Conservation (phyloP, 225 moss, liverwort and hornwort species). For the Lunularia cruciata region DNA sequence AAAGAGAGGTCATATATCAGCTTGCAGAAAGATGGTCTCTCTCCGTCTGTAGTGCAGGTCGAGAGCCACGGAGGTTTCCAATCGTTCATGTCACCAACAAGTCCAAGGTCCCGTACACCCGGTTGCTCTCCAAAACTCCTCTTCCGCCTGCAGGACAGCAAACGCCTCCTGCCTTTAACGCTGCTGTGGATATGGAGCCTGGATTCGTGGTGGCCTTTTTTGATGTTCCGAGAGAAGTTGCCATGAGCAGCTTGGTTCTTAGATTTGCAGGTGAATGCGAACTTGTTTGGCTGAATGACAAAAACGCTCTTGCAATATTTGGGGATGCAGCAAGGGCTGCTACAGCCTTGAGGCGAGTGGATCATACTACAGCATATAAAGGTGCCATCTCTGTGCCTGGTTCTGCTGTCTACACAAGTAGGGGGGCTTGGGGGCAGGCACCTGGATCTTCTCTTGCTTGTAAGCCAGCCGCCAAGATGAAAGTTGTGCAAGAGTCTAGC, state of each 20-base stretch:
- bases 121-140: constrained; percentile 60
- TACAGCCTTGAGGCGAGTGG: constrained; percentile 84
- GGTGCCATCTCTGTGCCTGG: constrained; percentile 76
- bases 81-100: constrained; percentile 77
- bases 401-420: constrained; percentile 50
- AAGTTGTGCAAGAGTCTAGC: constrained; percentile 70
- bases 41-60: constrained; percentile 64
- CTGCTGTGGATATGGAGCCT: constrained; percentile 86
- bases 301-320: constrained; percentile 87
- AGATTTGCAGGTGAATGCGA: constrained; percentile 98
- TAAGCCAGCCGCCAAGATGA: constrained; percentile 46
- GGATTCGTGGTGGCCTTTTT: constrained; percentile 80
- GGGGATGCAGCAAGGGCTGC: constrained; percentile 80
- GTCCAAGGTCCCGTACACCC: constrained; percentile 73
- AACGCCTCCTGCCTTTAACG: constrained; percentile 67
- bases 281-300: constrained; percentile 96
- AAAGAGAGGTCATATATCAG: constrained; percentile 73
- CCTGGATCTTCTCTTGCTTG: constrained; percentile 26
- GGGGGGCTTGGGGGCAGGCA: constrained; percentile 63
- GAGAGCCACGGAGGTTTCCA: constrained; percentile 81
- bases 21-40: constrained; percentile 90
- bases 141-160: constrained; percentile 52
- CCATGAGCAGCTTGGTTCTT: constrained; percentile 81
- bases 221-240: constrained; percentile 87
- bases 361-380: constrained; percentile 82